Conservation (phyloP, 192 early-diverging fungal genomes). For the Backusella morwellensis region DNA sequence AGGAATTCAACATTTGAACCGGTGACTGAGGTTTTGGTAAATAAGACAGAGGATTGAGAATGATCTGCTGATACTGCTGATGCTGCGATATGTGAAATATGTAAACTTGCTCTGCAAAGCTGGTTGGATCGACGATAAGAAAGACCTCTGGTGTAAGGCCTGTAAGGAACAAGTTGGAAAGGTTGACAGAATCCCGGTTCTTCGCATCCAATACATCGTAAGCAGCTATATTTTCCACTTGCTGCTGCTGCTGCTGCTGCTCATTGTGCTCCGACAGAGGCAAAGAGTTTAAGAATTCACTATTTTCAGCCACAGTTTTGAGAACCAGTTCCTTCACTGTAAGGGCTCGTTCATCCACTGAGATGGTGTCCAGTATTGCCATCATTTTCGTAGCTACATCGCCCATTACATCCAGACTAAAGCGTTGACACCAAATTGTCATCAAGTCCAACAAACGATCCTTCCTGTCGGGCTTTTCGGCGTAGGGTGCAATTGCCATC, state of each 20-base stretch:
- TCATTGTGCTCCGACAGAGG: neutral
- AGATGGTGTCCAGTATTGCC: conserved; percentile 14
- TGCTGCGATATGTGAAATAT: conserved; percentile 54
- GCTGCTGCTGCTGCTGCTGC: neutral
- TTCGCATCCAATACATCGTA: neutral
- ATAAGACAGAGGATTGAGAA: conserved; percentile 39
- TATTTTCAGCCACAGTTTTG: conserved; percentile 13
- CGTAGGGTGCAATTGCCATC: neutral
- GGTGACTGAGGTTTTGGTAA: conserved; percentile 20
- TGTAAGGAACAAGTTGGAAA: conserved; percentile 50
- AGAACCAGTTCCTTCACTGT: neutral
- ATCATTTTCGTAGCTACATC: conserved; percentile 34
- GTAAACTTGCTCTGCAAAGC: conserved; percentile 70
- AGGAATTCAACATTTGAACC: conserved; percentile 38
- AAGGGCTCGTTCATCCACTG: neutral
- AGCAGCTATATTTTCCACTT: conserved; percentile 10
- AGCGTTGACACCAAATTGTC: conserved; percentile 33
- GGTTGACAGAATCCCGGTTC: conserved; percentile 28
- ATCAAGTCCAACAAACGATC: conserved; percentile 13
- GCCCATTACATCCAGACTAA: conserved; percentile 29
- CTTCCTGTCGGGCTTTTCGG: neutral
- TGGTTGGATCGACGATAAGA: conserved; percentile 52
- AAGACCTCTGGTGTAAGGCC: conserved; percentile 65
- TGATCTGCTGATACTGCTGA: neutral
- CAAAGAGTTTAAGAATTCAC: neutral